Evolutionary conservation across 2,329 filamentous ascomycete species (phyloP).

Genomic region (Coleophoma cylindrospora): DNA sequence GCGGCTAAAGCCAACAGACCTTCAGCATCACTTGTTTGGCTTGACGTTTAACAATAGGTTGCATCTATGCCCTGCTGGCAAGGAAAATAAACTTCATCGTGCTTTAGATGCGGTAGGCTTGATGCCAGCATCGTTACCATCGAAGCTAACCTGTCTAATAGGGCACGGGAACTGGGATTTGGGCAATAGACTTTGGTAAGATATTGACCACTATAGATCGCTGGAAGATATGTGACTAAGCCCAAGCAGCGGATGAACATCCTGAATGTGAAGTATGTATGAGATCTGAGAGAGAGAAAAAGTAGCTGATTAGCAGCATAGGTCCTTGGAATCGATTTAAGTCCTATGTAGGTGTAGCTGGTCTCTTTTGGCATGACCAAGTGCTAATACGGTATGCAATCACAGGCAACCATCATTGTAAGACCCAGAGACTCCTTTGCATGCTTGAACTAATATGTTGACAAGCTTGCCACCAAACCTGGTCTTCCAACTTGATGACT

Average conservation of each 20-base stretch:
- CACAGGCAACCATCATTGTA: not conserved
- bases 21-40: not conserved
- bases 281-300: not conserved
- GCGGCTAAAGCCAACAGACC: not conserved
- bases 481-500: slow-evolving; percentile 36
- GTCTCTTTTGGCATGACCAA: no score
- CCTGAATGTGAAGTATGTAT: not conserved
- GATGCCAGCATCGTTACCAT: no score
- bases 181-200: not conserved
- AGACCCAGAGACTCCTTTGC: not conserved
- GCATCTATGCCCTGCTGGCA: not conserved
- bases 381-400: no score
- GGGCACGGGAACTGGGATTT: not conserved
- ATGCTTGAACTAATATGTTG: not conserved
- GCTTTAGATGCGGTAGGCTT: not conserved
- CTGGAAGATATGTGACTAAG: not conserved
- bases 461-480: not conserved
- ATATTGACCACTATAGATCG: not conserved
- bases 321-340: not conserved
- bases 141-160: no score
- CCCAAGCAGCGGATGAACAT: not conserved
- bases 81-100: not conserved
- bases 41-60: not conserved
- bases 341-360: not conserved
- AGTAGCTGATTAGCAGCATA: not conserved